Base-by-base conservation (phyloP, 441 rosid genomes). In the Bocquillonia castaneifolia region DNA sequence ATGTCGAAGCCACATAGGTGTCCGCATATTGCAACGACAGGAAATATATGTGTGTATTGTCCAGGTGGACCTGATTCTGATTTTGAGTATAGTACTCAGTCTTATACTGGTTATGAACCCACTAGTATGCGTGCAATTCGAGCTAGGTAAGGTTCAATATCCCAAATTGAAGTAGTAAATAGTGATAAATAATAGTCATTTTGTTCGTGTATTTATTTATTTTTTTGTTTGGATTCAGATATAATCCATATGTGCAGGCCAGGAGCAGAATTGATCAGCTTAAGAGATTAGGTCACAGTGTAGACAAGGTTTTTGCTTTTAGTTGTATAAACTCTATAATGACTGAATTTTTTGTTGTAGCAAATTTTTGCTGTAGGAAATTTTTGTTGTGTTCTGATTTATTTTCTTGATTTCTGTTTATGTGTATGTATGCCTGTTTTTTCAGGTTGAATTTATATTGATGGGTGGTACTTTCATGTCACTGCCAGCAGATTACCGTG, bases 391-490 rank as follows among this genome's bases (percentile, higher is more conserved):
- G 17, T 59, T 25, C 63, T 64, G 53, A 50, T 62, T 58, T 18
- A 23, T 6, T 6, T 5, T 5, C 13, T 42, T 2, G 2, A 13
- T 6, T 42, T 42, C 12, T 42, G 12, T 14, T 6, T 42, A 42
- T 42, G 12, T 5, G 15, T 14, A 42, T 42, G 2, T 50, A 23
- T 59, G 60, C 64, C 7, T 65, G 45, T 67, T 59, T 76, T 71
- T 73, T 63, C 85, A 94, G 99, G 98, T 94, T 50, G 99, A 94
- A 84, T 90, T 92, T 83, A 94, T 94, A 74, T 77, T 94, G 80
- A 94, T 94, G 99, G 99, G 97, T 17, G 99, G 98, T 65, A 92
- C 97, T 52, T 94, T 94, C 81, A 92, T 94, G 99, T 92, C 99
- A 13, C 73, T 94, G 62, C 93, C 98, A 10, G 90, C 98, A 56